These are phyloP conservation scores for Elaeagnus macrophylla DNA, from an alignment of 306 rosid genomes.

Conservation along the genomic window DNA sequence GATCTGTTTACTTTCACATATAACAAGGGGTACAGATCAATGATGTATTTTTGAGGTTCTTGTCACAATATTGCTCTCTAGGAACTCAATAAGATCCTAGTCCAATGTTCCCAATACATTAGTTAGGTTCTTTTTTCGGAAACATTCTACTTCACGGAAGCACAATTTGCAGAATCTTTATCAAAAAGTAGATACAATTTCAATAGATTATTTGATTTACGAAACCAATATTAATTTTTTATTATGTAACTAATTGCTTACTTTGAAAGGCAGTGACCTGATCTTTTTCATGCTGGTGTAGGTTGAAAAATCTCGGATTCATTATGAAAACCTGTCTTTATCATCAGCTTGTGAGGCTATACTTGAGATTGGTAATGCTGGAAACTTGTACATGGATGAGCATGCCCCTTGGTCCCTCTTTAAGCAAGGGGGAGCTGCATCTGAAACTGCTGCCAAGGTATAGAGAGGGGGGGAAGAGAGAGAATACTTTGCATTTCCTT, in stretches of 20 bases:
- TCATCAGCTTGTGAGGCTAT: constrained; percentile 92
- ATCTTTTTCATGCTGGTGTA: constrained; percentile 16
- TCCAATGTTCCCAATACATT: too few relatives aligned
- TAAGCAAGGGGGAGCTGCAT: constrained; percentile 72
- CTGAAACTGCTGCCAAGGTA: constrained; percentile 84
- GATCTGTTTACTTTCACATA: not conserved
- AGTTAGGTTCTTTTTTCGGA: too few relatives aligned
- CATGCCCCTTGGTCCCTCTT: constrained; percentile 93
- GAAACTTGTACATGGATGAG: constrained; percentile 78
- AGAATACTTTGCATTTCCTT: not conserved
- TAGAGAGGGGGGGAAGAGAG: not conserved
- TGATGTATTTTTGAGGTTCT: not conserved
- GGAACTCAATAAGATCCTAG: too few relatives aligned
- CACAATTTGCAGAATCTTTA: not conserved
- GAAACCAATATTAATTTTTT: not conserved
- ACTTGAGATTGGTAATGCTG: constrained; percentile 74
- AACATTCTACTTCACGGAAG: too few relatives aligned
- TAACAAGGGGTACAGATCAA: not conserved
- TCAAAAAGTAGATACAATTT: not conserved
- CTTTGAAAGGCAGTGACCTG: not conserved
- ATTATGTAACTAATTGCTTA: not conserved
- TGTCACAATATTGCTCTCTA: too few relatives aligned
- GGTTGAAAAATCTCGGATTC: constrained; percentile 62
- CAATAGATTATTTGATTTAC: not conserved
- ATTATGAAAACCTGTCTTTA: constrained; percentile 63